Base-by-base conservation (phyloP, 2,329 filamentous ascomycete genomes). In the Ceratocystis eucalypticola region DNA sequence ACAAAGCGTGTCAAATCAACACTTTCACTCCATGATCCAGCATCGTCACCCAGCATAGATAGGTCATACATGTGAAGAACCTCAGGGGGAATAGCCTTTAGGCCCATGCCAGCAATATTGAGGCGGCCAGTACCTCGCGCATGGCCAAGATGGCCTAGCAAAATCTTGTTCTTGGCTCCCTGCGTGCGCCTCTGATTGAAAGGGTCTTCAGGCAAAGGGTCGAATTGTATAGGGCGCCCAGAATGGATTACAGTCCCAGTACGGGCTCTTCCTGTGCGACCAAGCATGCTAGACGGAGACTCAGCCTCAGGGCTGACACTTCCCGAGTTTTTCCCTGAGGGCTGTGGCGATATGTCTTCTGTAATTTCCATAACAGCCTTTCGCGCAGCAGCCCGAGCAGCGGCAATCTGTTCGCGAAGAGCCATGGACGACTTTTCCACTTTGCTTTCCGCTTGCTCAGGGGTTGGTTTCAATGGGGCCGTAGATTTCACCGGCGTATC, bases 61-160 rank as follows among this genome's bases (percentile, higher is more conserved):
- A 89, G 79, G 71, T 91, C 88, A 74, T 96, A 97, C 92, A 97
- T 97, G 65, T 86, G 84, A 76, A 96, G 78, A 0, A 97, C 88
- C 72, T 95, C 89, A 1, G 83, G 76, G 0, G 94, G 94, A 2
- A 99, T 88, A 67, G 88, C 81, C 68, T 85, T 88, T 48, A 99
- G 75, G 0, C 85, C 84, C 80, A 97, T 82, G 0, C 89, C 91
- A 0, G 92, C 87, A 72, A 99, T 92, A 70, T 96, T 96, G 48
- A 99, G 79, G 64, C 87, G 84, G 1, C 94, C 94, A 45, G 88
- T 88, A 0, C 83, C 85, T 61, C 91, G 83, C 1, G 89, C 94
- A 17, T 83, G 78, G 66, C 84, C 83, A 25, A 96, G 82, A 0
- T 91, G 85, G 69, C 88, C 88, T 66, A 84, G 82, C 30, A 96